Conservation (phyloP, 2,329 filamentous ascomycete genomes). For the Aspergillus thermomutatus region DNA sequence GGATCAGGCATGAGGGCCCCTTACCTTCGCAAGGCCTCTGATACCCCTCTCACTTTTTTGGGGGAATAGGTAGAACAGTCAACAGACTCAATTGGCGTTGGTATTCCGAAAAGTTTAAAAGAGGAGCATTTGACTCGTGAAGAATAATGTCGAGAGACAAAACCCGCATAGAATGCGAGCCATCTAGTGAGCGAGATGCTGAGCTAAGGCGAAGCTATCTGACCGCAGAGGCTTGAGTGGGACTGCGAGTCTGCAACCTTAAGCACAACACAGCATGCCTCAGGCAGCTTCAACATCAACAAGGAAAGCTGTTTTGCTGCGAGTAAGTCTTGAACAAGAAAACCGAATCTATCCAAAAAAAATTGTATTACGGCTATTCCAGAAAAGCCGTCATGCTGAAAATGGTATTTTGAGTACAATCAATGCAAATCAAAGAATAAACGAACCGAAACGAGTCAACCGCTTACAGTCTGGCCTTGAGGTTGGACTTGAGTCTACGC, state of each 20-base stretch:
- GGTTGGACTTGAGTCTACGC: slow-evolving; percentile 74
- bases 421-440: background rate
- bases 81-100: background rate
- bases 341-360: background rate
- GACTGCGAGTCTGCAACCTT: no score
- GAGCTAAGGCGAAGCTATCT: no score
- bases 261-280: background rate
- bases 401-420: slow-evolving; percentile 14
- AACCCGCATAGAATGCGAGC: no score
- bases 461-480: slow-evolving; percentile 45
- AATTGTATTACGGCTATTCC: slow-evolving; percentile 5
- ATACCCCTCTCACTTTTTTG: background rate
- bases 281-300: background rate
- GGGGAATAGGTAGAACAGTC: no score
- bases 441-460: slow-evolving; percentile 3
- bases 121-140: no score
- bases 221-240: no score
- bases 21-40: background rate
- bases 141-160: no score
- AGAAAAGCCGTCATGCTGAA: slow-evolving; percentile 9
- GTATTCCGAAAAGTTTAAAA: no score
- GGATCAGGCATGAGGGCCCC: background rate
- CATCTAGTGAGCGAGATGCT: no score
- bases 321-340: background rate
- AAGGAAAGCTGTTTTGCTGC: background rate